A percentile compares a stretch with the other conserved stretches of the same genome.
Evolutionary conservation across 2,329 filamentous ascomycete species (phyloP).

Genomic region (Albophoma yamanashiensis): DNA sequence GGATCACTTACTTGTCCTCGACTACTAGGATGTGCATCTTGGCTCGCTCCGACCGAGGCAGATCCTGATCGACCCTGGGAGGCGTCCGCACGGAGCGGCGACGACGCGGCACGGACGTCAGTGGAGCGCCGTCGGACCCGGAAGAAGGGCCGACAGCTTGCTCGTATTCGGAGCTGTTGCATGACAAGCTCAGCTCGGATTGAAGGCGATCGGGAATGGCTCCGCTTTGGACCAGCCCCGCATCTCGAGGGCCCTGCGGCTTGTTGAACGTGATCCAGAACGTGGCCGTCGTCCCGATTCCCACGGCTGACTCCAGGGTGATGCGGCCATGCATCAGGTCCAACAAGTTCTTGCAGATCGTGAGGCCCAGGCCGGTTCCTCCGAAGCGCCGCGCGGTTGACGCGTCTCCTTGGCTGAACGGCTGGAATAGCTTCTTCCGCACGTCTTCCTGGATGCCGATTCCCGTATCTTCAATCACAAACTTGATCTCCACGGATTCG

Average conservation of each 20-base stretch:
- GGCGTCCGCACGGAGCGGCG: slow-evolving; percentile 23
- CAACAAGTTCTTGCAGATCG: slow-evolving; percentile 71
- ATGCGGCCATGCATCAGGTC: slow-evolving; percentile 75
- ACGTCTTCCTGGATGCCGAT: slow-evolving; percentile 76
- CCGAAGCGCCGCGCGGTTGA: slow-evolving; percentile 72
- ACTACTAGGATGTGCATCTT: slow-evolving; percentile 64
- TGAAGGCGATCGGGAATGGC: slow-evolving; percentile 58
- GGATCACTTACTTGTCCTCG: slow-evolving; percentile 59
- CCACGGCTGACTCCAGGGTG: slow-evolving; percentile 53
- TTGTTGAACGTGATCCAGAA: slow-evolving; percentile 74
- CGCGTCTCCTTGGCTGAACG: slow-evolving; percentile 73
- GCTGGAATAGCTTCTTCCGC: slow-evolving; percentile 61
- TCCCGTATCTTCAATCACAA: slow-evolving; percentile 66
- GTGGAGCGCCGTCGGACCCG: slow-evolving; percentile 14
- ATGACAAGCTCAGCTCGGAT: slow-evolving; percentile 52
- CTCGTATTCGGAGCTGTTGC: slow-evolving; percentile 55
- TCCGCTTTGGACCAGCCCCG: slow-evolving; percentile 49
- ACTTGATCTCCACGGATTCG: slow-evolving; percentile 57
- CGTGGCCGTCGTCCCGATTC: slow-evolving; percentile 59
- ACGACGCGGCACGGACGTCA: slow-evolving; percentile 15
- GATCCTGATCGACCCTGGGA: slow-evolving; percentile 31
- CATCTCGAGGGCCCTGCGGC: slow-evolving; percentile 37
- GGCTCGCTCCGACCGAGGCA: slow-evolving; percentile 47
- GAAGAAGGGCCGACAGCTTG: slow-evolving; percentile 30
- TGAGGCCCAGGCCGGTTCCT: slow-evolving; percentile 66